A percentile compares a stretch with the other conserved stretches of the same genome.
Evolutionary conservation across 1,139 yeast genomes (phyloP).

Genomic region (Starmera stellimalicola): DNA sequence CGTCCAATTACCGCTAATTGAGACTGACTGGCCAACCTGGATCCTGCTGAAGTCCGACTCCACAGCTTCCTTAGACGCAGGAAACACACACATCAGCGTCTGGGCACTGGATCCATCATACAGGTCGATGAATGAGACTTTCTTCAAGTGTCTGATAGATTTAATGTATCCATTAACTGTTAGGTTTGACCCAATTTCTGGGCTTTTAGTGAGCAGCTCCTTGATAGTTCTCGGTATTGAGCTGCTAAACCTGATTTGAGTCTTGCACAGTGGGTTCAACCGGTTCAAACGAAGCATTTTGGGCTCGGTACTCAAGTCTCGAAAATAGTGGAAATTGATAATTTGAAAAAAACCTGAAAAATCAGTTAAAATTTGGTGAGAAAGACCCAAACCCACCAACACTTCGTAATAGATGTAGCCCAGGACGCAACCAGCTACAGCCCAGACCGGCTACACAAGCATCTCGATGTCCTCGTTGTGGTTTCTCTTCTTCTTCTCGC

Average conservation of each 20-base stretch:
- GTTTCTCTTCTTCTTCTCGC: slow-evolving; percentile 5
- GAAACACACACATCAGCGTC: slow-evolving; percentile 49
- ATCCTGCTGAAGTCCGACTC: slow-evolving; percentile 9
- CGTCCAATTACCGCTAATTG: slow-evolving; percentile 36
- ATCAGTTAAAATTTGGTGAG: too few species aligned
- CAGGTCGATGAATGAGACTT: slow-evolving; percentile 70
- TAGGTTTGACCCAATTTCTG: slow-evolving; percentile 6
- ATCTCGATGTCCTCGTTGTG: too few species aligned
- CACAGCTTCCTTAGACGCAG: slow-evolving; percentile 20
- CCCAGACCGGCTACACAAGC: too few species aligned
- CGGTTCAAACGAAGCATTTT: neutral
- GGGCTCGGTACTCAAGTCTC: too few species aligned
- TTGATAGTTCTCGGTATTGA: slow-evolving; percentile 1
- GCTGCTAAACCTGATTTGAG: neutral
- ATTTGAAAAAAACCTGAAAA: too few species aligned
- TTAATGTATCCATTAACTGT: slow-evolving; percentile 59
- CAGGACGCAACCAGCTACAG: too few species aligned
- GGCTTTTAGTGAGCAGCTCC: slow-evolving; percentile 7
- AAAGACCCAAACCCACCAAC: too few species aligned
- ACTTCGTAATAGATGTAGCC: too few species aligned
- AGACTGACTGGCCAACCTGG: slow-evolving; percentile 33
- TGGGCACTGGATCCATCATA: slow-evolving; percentile 61
- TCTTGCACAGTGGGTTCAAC: neutral
- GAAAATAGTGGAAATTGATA: too few species aligned
- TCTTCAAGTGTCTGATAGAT: slow-evolving; percentile 62